Evolutionary conservation across 208 protist genomes (phyloP), one percentile per base, ranked within the genome.

Genomic region (Crithidia expoeki): DNA sequence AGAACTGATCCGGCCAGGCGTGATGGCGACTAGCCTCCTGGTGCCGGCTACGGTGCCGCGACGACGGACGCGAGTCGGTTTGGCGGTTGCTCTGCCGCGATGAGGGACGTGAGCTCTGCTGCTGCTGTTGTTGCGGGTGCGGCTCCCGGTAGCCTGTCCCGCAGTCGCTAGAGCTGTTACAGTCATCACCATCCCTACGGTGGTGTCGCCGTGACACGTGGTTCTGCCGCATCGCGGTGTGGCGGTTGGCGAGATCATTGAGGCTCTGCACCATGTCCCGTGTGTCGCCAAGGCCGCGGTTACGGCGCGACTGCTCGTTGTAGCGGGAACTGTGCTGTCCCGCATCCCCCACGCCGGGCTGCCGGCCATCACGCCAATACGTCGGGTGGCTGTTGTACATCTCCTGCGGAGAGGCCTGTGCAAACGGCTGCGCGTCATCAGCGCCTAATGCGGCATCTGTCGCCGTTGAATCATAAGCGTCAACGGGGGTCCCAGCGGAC

Each of bases 1-100:
- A 33, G 50, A 84, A 84, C 47, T 76, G 66, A 21, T 32, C 53
- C 0, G 79, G 79, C 79, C 79, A 84, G 52, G 64, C 63, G 42
- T 47, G 42, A 38, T 58, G 57, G 10, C 42, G 25, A n/a, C 30
- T 19, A 19, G n/a, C 55, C 16, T 62, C 50, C n/a, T 61, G 55
- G 5, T 28, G 27, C 14, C 33, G 34, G 63, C 28, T 52, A 49
- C 64, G 51, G 63, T 71, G 71, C 10, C 19, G 46, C 46, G 72
- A 56, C 23, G 58, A 68, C 1, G 40, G 72, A 30, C 36, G 64
- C 11, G 72, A 67, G 21, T 65, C 14, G 9, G 10, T 12, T 9
- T 32, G 38, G 17, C 42, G 58, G 58, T 52, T 64, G 62, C 62
- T 46, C 14, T 63, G 61, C 28, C 17, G 14, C n/a, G 60, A 62